Evolutionary conservation across 2,329 filamentous ascomycete species (phyloP).

Genomic region (Pestalotiopsis sp.): DNA sequence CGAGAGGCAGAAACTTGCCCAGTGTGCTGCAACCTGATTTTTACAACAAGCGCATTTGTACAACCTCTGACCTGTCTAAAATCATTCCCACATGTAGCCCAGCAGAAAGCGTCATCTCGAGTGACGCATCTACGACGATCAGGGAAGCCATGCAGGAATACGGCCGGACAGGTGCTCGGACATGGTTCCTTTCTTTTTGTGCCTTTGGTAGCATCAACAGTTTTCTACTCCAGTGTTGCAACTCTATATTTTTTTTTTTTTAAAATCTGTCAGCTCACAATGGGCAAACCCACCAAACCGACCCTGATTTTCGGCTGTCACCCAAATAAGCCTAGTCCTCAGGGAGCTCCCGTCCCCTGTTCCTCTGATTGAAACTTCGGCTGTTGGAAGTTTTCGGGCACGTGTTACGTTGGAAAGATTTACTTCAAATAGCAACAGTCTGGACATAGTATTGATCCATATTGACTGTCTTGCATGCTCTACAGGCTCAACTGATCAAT

Average conservation of each 20-base stretch:
- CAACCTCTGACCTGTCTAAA: neutral
- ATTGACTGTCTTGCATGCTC: neutral
- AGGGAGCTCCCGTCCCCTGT: neutral
- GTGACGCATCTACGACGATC: no score
- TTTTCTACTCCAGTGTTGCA: neutral
- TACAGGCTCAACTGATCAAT: neutral
- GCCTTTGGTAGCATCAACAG: no score
- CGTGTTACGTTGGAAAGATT: neutral
- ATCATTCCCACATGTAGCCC: neutral
- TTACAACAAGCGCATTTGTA: neutral
- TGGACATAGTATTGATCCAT: neutral
- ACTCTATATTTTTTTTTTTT: neutral
- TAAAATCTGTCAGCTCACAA: neutral
- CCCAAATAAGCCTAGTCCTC: neutral
- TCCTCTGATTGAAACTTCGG: slow-evolving; percentile 2
- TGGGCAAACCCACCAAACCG: neutral
- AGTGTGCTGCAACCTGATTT: no score
- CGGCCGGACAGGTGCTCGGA: no score
- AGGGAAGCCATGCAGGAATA: no score
- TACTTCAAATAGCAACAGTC: neutral
- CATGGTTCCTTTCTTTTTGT: no score
- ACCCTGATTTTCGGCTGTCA: slow-evolving; percentile 8
- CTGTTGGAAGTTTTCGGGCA: neutral
- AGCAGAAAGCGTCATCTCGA: no score
- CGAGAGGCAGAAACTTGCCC: no score